A percentile compares a stretch with the other conserved stretches of the same genome.
These are phyloP conservation scores for Amauroascus niger DNA, from an alignment of 2,329 filamentous ascomycete genomes.

Conservation along the genomic window DNA sequence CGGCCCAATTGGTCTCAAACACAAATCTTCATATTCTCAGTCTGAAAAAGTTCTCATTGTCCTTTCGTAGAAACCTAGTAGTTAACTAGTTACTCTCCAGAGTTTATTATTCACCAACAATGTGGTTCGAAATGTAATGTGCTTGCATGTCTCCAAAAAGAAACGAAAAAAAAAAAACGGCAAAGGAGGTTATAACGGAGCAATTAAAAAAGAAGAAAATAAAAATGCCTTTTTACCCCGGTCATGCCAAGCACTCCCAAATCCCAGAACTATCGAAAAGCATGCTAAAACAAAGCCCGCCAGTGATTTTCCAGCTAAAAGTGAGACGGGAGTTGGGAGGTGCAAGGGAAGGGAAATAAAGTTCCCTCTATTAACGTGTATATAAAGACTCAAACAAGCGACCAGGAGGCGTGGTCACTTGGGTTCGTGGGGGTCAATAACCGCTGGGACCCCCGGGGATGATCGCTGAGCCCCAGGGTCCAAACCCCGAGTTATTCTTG, in stretches of 20 bases:
- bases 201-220: not conserved
- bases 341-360: not conserved
- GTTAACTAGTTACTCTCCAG: too few relatives aligned
- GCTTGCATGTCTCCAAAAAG: not conserved
- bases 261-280: not conserved
- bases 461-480: not conserved
- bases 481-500: not conserved
- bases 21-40: not conserved
- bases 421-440: not conserved
- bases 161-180: not conserved
- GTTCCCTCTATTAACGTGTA: not conserved
- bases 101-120: not conserved
- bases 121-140: not conserved
- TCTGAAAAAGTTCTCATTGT: not conserved
- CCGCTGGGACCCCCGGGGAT: not conserved
- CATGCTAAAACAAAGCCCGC: conserved; percentile 1
- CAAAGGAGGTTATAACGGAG: too few relatives aligned
- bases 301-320: conserved; percentile 5
- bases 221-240: not conserved
- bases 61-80: too few relatives aligned
- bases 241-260: not conserved
- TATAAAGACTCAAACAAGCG: not conserved
- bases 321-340: not conserved
- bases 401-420: not conserved
- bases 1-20: not conserved